Evolutionary conservation across 441 rosid genomes (phyloP), one percentile per base, ranked within the genome.

Genomic region (Erodium moschatum): DNA sequence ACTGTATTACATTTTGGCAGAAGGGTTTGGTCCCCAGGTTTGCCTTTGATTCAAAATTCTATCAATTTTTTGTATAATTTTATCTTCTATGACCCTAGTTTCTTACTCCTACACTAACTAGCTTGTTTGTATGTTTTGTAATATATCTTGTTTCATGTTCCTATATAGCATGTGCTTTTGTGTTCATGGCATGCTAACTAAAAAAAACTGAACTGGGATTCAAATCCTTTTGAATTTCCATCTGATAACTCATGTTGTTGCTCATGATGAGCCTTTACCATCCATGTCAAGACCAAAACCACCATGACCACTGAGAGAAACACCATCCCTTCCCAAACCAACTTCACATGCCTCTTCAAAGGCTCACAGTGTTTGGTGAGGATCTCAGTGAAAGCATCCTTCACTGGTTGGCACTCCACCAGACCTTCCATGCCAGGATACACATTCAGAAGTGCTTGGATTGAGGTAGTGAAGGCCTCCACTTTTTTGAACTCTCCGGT

Each of bases 401-500:
- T 82, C 74, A 85, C 89, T 4, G 66, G 71, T 70, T 82, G 83
- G 50, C 96, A 89, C 44, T 85, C 79, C 21, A 85, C 72, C 2
- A 87, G 76, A 60, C 62, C 81, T 77, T 84, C 85, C 89, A 89
- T 78, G 5, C 79, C 79, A 0, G 96, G 96, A 69, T 83, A 89
- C 5, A 69, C 84, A 6, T 85, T 71, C 15, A 87, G 70, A 0
- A 87, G 82, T 24, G 31, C 78, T 69, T 89, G 91, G 63, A 86
- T 70, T 6, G 86, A 84, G 66, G 67, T 71, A 13, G 86, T 78
- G 85, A 77, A 87, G 9, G 74, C 78, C 74, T 76, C 79, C 16
- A 82, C 82, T 11, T 73, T 69, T 66, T 33, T 66, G 61, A 73
- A 87, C 0, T 79, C 78, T 5, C 52, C 74, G 1, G 52, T n/a